Percentiles rank a stretch among this genome's conserved stretches.
Conservation (phyloP, 495 filamentous ascomycete genomes). For the Xylaria bambusicola region DNA sequence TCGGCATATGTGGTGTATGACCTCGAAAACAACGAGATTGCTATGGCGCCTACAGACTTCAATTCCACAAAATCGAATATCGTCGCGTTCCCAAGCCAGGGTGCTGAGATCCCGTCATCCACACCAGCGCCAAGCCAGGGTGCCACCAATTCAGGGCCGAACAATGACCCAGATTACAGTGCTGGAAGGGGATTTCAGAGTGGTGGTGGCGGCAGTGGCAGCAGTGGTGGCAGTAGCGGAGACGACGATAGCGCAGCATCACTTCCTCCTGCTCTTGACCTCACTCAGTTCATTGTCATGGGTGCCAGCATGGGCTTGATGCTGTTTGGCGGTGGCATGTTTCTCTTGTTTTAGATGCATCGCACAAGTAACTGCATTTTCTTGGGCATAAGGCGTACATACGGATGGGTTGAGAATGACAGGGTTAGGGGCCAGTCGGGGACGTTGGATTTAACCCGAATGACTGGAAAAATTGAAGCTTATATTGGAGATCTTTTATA, state of each 20-base stretch:
- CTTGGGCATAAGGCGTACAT: conserved; percentile 1
- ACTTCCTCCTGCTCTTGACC: conserved; percentile 35
- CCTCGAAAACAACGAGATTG: conserved; percentile 84
- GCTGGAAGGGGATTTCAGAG: conserved; percentile 46
- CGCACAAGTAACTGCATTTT: conserved; percentile 2
- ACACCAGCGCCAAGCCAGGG: conserved; percentile 46
- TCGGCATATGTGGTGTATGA: conserved; percentile 96
- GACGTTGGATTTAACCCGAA: not conserved
- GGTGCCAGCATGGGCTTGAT: conserved; percentile 39
- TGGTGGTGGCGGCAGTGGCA: conserved; percentile 20
- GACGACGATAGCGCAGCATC: conserved; percentile 34
- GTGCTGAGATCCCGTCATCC: conserved; percentile 54
- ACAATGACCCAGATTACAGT: conserved; percentile 37
- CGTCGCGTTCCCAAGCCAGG: conserved; percentile 51
- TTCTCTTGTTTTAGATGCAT: conserved; percentile 35
- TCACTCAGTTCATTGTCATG: conserved; percentile 36
- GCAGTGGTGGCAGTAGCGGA: not conserved
- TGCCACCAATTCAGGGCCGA: conserved; percentile 32
- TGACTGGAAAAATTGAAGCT: not conserved
- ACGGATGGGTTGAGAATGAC: not conserved
- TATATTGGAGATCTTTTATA: not conserved
- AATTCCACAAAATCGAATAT: conserved; percentile 65
- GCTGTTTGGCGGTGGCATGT: conserved; percentile 43
- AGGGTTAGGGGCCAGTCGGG: not conserved
- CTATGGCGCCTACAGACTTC: conserved; percentile 82